These are phyloP conservation scores for Wickerhamiella kazuoi DNA, from an alignment of 805 yeast genomes.

Conservation along the genomic window DNA sequence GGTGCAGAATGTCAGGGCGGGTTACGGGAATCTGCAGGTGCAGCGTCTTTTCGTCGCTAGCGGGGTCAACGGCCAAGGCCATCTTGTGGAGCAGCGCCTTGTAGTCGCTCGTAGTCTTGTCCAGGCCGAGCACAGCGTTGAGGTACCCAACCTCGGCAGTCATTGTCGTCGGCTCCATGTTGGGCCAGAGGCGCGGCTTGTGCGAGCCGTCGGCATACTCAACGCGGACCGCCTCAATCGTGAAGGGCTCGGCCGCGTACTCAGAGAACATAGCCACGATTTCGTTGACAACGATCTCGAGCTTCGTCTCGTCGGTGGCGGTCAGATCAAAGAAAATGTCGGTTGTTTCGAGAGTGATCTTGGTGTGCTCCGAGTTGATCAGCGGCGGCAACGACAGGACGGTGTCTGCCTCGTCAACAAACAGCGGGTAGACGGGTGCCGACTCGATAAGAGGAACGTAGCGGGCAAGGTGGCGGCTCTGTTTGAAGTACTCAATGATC, in stretches of 20 bases:
- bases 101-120: slow-evolving; percentile 51
- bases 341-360: slow-evolving; percentile 66
- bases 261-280: slow-evolving; percentile 90
- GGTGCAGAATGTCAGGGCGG: slow-evolving; percentile 88
- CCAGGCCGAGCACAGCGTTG: slow-evolving; percentile 82
- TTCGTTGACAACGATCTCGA: slow-evolving; percentile 81
- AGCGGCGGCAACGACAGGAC: slow-evolving; percentile 94
- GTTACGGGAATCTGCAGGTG: slow-evolving; percentile 76
- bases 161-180: slow-evolving; percentile 46
- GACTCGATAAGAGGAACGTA: slow-evolving; percentile 75
- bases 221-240: slow-evolving; percentile 77
- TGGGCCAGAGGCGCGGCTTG: slow-evolving; percentile 61
- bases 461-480: slow-evolving; percentile 78
- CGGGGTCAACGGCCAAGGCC: slow-evolving; percentile 53
- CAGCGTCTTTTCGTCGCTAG: slow-evolving; percentile 28
- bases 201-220: slow-evolving; percentile 57
- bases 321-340: slow-evolving; percentile 88
- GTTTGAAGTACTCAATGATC: slow-evolving; percentile 75
- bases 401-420: slow-evolving; percentile 53
- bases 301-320: slow-evolving; percentile 88
- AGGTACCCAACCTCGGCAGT: slow-evolving; percentile 67
- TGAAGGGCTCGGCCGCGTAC: slow-evolving; percentile 65
- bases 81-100: slow-evolving; percentile 52
- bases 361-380: slow-evolving; percentile 81
- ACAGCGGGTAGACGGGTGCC: slow-evolving; percentile 80